Evolutionary conservation across 768 basidiomycete species (phyloP).

Genomic region (Imleria badia): DNA sequence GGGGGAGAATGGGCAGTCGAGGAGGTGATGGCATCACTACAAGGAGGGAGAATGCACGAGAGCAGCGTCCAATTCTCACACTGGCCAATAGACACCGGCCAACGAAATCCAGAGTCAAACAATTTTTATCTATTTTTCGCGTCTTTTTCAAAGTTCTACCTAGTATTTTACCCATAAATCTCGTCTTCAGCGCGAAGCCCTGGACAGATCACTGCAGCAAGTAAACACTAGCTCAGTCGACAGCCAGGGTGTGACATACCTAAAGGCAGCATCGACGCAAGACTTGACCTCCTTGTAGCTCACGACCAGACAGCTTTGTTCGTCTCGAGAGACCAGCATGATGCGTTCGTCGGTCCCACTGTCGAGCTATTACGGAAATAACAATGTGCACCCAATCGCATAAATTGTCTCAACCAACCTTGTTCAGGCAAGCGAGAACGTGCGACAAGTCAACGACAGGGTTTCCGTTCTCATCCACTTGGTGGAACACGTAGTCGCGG

Average conservation of each 20-base stretch:
- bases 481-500: slow-evolving; percentile 97
- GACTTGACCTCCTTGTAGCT: slow-evolving; percentile 89
- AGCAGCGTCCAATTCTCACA: slow-evolving; percentile 1
- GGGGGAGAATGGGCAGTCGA: slow-evolving; percentile 65
- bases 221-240: background rate
- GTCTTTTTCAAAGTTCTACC: slow-evolving; percentile 69
- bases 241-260: slow-evolving; percentile 43
- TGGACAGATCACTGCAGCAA: slow-evolving; percentile 46
- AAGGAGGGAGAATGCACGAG: background rate
- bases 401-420: slow-evolving; percentile 48
- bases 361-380: slow-evolving; percentile 62
- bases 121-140: slow-evolving; percentile 47
- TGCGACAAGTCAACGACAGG: slow-evolving; percentile 90
- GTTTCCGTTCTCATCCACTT: slow-evolving; percentile 86
- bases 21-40: slow-evolving; percentile 25
- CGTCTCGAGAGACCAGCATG: slow-evolving; percentile 93
- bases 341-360: slow-evolving; percentile 90
- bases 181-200: slow-evolving; percentile 22
- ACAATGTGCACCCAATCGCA: background rate
- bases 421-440: slow-evolving; percentile 91
- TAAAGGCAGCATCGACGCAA: slow-evolving; percentile 82
- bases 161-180: slow-evolving; percentile 47
- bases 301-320: slow-evolving; percentile 93
- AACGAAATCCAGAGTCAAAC: background rate
- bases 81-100: background rate